Base-by-base conservation (phyloP, 108 stramenopile genomes). In the Skeletonema tropicum region DNA sequence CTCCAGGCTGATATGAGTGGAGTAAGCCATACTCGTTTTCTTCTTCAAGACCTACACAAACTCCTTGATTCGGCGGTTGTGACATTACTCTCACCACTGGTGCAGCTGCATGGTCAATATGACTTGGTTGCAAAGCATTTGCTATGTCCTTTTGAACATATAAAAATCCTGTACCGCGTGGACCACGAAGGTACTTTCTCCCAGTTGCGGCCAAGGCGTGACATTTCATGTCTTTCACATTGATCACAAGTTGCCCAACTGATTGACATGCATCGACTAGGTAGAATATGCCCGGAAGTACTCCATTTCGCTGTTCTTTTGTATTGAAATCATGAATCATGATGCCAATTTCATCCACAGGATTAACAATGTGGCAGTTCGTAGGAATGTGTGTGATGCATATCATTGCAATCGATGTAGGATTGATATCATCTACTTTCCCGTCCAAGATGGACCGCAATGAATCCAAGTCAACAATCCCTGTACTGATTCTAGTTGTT, bases 231-330 rank as follows among this genome's bases (percentile, higher is more conserved):
- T 74, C 52, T 35, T 66, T 60, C 3, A 91, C 91, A 78, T 92
- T 60, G 1, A 94, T 82, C 11, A 58, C 46, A 36, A 90, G 55
- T 64, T 94, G 91, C 2, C 91, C 93, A 14, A 89, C 80, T n/a
- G 86, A 84, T 75, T 94, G 93, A 81, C 93, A 94, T 14, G 91
- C 90, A 77, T 94, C 93, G 30, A 94, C 76, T 29, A 94, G 57
- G 65, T 89, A 94, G n/a, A 87, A 68, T 29, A 82, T 79, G 29
- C 68, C 45, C 29, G 75, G 77, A 33, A 52, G 31, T 19, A 57
- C 74, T 48, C 52, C 52, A 10, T 55, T 55, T 2, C 3, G 3
- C 59, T 26, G 13, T 26, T 30, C 8, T 32, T 13, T 55, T 15
- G 31, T 25, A 58, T 88, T 90, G 62, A 64, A 77, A 13, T 60